Evolutionary conservation across 371 early-diverging fungal genomes (phyloP), one percentile per base, ranked within the genome.

Genomic region (Entomophthora muscae): DNA sequence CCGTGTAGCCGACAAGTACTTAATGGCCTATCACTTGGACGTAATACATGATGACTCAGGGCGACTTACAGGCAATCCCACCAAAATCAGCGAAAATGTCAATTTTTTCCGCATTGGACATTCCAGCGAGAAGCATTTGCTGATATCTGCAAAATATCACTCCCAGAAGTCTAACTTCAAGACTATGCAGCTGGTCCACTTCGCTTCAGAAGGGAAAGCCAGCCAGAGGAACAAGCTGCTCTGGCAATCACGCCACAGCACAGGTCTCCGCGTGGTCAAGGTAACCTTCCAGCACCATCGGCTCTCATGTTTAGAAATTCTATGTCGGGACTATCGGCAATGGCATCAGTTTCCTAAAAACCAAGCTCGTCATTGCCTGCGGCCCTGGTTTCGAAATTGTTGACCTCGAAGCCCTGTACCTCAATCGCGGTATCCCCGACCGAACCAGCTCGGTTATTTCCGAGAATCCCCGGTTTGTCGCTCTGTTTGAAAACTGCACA

Each of bases 341-440:
- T 27, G 83, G 85, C 3, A 73, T 94, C 52, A 85, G 89, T 67
- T 86, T 89, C 63, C 67, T 93, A 64, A 83, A 83, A 29, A 83
- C 86, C 30, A 88, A 83, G 31, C 73, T 95, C 17, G 85, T 84
- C 57, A 85, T 94, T 10, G 91, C 90, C 3, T 91, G 93, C 71
- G 74, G 76, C 30, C 84, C 84, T 64, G 95, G 95, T 0, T 94
- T 94, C 70, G 95, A 95, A 70, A 76, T 95, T 57, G 85, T 95
- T 30, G 89, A 93, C 67, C 69, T 92, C 56, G 84, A 86, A 13
- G 79, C 85, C 1, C 73, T 91, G 54, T 79, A 54, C 88, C 88
- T 1, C 86, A 87, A 70, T 27, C 31, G 52, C 27, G 62, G 52
- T 32, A 30, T 90, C 51, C 70, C 90, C 53, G 92, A 95, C 69